A percentile compares a stretch with the other conserved stretches of the same genome.
phyloP scores from a whole-genome alignment of 805 yeast genomes.

The Teunomyces gatunensis region DNA sequence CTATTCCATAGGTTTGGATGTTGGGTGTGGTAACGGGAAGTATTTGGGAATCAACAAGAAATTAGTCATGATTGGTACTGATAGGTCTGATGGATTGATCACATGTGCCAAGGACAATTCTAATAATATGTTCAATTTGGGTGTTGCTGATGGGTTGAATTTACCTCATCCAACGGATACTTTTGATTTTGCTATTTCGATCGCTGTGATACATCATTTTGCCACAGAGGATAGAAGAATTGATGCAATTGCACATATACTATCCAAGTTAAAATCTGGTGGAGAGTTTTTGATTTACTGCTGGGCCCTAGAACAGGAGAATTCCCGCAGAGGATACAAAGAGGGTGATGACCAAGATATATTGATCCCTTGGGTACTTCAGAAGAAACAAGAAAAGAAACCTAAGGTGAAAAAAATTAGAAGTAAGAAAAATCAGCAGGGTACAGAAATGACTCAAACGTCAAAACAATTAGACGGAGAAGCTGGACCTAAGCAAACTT shows the following conservation, averaged over 20 bases:
- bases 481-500: slow-evolving; percentile 8
- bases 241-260: slow-evolving; percentile 67
- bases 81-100: slow-evolving; percentile 67
- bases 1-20: slow-evolving; percentile 80
- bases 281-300: slow-evolving; percentile 84
- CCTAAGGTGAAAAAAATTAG: slow-evolving; percentile 17
- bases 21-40: slow-evolving; percentile 98
- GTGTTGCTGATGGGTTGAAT: slow-evolving; percentile 78
- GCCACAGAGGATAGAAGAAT: slow-evolving; percentile 79
- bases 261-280: slow-evolving; percentile 53
- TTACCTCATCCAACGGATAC: slow-evolving; percentile 37
- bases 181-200: slow-evolving; percentile 87
- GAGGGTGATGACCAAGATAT: slow-evolving; percentile 93
- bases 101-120: slow-evolving; percentile 55
- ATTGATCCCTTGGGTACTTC: slow-evolving; percentile 91
- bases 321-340: slow-evolving; percentile 84
- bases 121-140: slow-evolving; percentile 46
- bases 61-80: slow-evolving; percentile 70
- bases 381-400: slow-evolving; percentile 43
- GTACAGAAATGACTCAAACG: slow-evolving; percentile 2
- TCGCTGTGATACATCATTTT: slow-evolving; percentile 95
- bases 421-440: neutral
- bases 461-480: slow-evolving; percentile 1
- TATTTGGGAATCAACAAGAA: slow-evolving; percentile 71
- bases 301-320: slow-evolving; percentile 95